phyloP scores from a whole-genome alignment of 2,329 filamentous ascomycete genomes.

The Penicillium sp. region DNA sequence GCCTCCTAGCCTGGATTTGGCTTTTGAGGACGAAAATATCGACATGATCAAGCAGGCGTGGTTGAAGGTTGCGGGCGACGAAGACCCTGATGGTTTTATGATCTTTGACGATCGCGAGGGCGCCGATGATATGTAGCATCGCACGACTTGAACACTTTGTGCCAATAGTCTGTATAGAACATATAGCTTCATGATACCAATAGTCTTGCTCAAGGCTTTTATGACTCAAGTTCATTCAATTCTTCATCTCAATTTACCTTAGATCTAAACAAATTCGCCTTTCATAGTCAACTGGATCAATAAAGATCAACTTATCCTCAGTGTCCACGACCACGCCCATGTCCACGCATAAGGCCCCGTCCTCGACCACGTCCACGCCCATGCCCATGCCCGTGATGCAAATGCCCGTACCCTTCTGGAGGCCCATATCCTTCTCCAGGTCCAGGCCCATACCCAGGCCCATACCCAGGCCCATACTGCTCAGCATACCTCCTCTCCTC shows the following conservation, averaged over 20 bases:
- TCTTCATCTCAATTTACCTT: not conserved
- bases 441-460: too few species aligned
- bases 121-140: conserved; percentile 49
- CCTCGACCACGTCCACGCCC: not conserved
- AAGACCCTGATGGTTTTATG: conserved; percentile 65
- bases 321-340: not conserved
- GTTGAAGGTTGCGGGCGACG: conserved; percentile 60
- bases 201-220: not conserved
- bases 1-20: conserved; percentile 62
- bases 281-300: too few species aligned
- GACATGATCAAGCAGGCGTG: conserved; percentile 69
- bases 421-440: too few species aligned
- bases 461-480: not conserved
- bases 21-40: conserved; percentile 71
- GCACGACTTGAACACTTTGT: not conserved
- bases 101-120: conserved; percentile 74
- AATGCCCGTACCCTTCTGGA: not conserved
- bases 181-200: conserved; percentile 2
- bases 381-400: not conserved
- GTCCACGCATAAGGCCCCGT: not conserved
- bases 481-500: conserved; percentile 10
- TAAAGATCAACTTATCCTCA: too few species aligned
- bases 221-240: not conserved
- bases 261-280: too few species aligned
- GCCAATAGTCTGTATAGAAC: not conserved